A percentile compares a stretch with the other conserved stretches of the same genome.
phyloP scores from a whole-genome alignment of 192 early-diverging fungal genomes.

The Fimicolochytrium jonesii region DNA sequence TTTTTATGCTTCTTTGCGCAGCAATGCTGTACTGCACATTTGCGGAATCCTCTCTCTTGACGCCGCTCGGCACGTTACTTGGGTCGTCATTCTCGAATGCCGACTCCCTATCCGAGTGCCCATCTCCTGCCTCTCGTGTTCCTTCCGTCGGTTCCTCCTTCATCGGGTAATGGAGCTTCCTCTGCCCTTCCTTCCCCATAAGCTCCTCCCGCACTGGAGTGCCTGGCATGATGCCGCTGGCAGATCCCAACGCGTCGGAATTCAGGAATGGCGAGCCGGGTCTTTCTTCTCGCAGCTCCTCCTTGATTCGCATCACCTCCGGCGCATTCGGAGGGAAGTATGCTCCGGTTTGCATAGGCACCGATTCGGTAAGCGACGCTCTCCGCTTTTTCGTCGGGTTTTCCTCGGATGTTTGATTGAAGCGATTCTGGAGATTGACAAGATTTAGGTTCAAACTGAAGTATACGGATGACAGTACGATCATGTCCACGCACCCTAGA shows the following conservation, averaged over 20 bases:
- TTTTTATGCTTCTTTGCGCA: background rate
- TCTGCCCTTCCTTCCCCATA: too few species aligned
- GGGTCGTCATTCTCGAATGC: too few species aligned
- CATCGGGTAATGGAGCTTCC: too few species aligned
- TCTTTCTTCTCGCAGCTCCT: background rate
- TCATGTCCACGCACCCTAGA: constrained; percentile 19
- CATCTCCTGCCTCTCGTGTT: too few species aligned
- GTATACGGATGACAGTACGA: too few species aligned
- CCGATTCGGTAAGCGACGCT: constrained; percentile 13
- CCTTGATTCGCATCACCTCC: background rate
- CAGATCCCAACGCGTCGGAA: background rate
- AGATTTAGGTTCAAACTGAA: too few species aligned
- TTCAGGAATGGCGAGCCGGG: background rate
- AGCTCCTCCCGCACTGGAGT: constrained; percentile 1
- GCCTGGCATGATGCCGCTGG: constrained; percentile 4
- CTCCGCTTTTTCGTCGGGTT: constrained; percentile 26
- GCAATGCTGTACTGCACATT: background rate
- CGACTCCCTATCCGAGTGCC: too few species aligned
- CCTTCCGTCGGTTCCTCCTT: too few species aligned
- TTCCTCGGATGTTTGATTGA: constrained; percentile 7
- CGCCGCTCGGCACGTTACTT: too few species aligned
- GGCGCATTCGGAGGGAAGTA: background rate
- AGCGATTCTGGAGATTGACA: background rate
- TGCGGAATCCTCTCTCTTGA: too few species aligned
- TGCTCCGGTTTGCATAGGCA: background rate